A percentile compares a stretch with the other conserved stretches of the same genome.
phyloP scores from a whole-genome alignment of 1,139 yeast genomes.

The Scheffersomyces stambukii region DNA sequence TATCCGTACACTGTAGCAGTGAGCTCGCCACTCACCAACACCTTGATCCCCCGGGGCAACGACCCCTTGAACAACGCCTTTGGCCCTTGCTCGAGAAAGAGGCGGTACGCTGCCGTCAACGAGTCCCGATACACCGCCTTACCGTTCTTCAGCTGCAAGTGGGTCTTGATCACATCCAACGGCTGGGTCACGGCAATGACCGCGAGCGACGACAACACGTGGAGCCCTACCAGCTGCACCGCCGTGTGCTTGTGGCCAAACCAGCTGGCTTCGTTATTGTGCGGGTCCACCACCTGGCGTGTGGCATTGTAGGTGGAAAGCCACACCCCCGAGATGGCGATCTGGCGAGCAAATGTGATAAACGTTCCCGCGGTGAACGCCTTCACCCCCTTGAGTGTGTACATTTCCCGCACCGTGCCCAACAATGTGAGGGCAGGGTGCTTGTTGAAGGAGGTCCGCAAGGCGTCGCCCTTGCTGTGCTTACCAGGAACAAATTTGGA shows the following conservation, averaged over 20 bases:
- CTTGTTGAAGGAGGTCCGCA: slow-evolving; percentile 40
- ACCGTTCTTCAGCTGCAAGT: slow-evolving; percentile 79
- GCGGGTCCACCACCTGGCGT: slow-evolving; percentile 65
- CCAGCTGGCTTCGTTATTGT: slow-evolving; percentile 40
- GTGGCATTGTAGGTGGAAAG: slow-evolving; percentile 78
- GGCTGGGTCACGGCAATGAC: slow-evolving; percentile 87
- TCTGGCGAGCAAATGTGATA: slow-evolving; percentile 77
- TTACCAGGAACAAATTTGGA: slow-evolving; percentile 24
- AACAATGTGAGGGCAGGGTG: slow-evolving; percentile 53
- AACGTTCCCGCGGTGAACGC: slow-evolving; percentile 82
- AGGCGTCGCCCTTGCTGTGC: slow-evolving; percentile 20
- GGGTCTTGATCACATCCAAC: slow-evolving; percentile 80
- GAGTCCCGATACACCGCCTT: slow-evolving; percentile 61
- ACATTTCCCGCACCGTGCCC: slow-evolving; percentile 61
- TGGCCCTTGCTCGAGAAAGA: slow-evolving; percentile 67
- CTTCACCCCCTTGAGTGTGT: slow-evolving; percentile 64
- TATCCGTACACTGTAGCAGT: slow-evolving; percentile 67
- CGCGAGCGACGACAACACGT: slow-evolving; percentile 54
- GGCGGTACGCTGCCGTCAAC: slow-evolving; percentile 65
- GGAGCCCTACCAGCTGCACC: slow-evolving; percentile 46
- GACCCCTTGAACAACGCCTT: slow-evolving; percentile 72
- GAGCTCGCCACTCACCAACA: slow-evolving; percentile 75
- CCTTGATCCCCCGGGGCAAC: slow-evolving; percentile 73
- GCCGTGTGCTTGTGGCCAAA: slow-evolving; percentile 44
- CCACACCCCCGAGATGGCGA: slow-evolving; percentile 75